These are phyloP conservation scores for Floccularia luteovirens DNA, from an alignment of 768 basidiomycete species.

Conservation along the genomic window DNA sequence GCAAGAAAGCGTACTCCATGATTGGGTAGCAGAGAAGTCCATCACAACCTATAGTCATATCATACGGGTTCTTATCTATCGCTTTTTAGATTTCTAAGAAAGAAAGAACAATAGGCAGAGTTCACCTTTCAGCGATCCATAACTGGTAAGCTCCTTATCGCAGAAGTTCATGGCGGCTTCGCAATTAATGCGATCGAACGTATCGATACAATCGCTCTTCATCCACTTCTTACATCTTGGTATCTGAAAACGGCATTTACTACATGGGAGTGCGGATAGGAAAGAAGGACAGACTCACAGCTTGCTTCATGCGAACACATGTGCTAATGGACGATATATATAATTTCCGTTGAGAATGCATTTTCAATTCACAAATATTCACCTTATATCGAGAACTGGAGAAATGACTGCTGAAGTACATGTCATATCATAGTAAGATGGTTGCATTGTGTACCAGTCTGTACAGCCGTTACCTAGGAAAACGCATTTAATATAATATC, in stretches of 20 bases:
- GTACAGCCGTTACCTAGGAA: slow-evolving; percentile 54
- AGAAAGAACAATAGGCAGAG: neutral
- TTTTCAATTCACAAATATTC: slow-evolving; percentile 20
- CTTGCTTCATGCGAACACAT: slow-evolving; percentile 53
- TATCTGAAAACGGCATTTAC: slow-evolving; percentile 25
- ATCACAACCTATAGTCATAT: slow-evolving; percentile 57
- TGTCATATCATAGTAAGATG: slow-evolving; percentile 38
- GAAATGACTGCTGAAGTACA: slow-evolving; percentile 45
- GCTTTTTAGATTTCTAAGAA: neutral
- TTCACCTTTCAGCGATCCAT: slow-evolving; percentile 27
- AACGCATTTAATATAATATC: neutral
- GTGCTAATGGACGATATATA: slow-evolving; percentile 23
- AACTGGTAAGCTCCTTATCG: slow-evolving; percentile 28
- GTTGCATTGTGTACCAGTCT: slow-evolving; percentile 38
- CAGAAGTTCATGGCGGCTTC: slow-evolving; percentile 59
- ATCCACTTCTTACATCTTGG: slow-evolving; percentile 60
- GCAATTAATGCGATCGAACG: slow-evolving; percentile 61
- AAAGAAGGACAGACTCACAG: slow-evolving; percentile 28
- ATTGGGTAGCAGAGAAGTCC: slow-evolving; percentile 56
- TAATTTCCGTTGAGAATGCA: slow-evolving; percentile 26
- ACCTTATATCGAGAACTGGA: slow-evolving; percentile 41
- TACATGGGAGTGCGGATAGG: neutral
- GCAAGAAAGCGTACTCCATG: slow-evolving; percentile 19
- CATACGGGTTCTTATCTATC: slow-evolving; percentile 52
- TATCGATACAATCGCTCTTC: slow-evolving; percentile 48